phyloP scores from a whole-genome alignment of 176 grass and related monocot genomes.

The Alloteropsis semialata region DNA sequence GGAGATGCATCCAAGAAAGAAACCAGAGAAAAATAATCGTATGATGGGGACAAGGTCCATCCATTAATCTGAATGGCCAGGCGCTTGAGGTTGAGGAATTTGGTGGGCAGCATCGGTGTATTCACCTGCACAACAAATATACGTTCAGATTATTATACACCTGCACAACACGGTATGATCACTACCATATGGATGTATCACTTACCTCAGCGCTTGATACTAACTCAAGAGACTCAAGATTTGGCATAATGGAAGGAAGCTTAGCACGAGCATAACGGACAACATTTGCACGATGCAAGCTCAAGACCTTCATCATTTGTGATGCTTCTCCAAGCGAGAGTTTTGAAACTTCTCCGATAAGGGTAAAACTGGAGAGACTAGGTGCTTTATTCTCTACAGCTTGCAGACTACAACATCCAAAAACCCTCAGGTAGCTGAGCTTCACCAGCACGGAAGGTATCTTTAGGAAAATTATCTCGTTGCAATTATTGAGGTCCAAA shows the following conservation, averaged over 20 bases:
- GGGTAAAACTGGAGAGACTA: not conserved
- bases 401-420: not conserved
- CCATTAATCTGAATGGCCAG: not conserved
- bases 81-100: constrained; percentile 7
- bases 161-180: not conserved
- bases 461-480: not conserved
- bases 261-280: not conserved
- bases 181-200: not conserved
- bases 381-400: not conserved
- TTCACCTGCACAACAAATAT: not conserved
- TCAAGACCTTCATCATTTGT: not conserved
- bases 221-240: not conserved
- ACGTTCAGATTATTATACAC: not conserved
- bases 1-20: not conserved
- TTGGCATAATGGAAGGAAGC: not conserved
- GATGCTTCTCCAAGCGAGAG: not conserved
- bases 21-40: not conserved
- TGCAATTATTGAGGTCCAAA: not conserved
- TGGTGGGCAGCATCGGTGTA: not conserved
- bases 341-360: not conserved
- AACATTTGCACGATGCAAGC: not conserved
- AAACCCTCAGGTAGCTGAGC: not conserved
- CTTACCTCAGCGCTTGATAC: not conserved
- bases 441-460: not conserved
- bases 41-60: not conserved